A percentile compares a stretch with the other conserved stretches of the same genome.
Evolutionary conservation across 495 filamentous ascomycete genomes (phyloP).

Genomic region (Aspergillus cristatus): DNA sequence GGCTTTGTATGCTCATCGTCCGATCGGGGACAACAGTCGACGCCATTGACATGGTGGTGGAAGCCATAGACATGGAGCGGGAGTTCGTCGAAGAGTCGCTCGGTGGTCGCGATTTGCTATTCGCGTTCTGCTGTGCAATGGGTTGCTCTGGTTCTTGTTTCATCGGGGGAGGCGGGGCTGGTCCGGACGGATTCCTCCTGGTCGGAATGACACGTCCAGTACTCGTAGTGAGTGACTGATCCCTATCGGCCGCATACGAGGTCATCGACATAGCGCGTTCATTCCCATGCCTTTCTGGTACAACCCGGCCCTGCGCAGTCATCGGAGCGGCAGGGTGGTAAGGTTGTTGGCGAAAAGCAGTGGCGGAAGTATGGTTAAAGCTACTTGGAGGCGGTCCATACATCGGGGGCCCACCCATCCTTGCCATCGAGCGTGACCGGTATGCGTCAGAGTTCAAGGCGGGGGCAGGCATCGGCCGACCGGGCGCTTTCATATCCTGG

Average conservation of each 20-base stretch:
- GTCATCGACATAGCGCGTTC: conserved; percentile 95
- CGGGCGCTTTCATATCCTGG: conserved; percentile 37
- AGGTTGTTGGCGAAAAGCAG: conserved; percentile 65
- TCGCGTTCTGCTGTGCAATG: conserved; percentile 12
- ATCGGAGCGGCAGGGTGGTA: conserved; percentile 56
- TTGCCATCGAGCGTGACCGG: conserved; percentile 87
- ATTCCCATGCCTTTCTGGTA: conserved; percentile 77
- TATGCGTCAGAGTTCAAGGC: conserved; percentile 77
- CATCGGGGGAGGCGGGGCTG: conserved; percentile 16
- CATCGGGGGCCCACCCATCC: conserved; percentile 52
- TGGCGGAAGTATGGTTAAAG: conserved; percentile 59
- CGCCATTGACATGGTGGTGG: conserved; percentile 85
- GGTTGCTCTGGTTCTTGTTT: conserved; percentile 19
- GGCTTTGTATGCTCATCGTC: conserved; percentile 39
- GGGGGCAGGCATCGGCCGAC: conserved; percentile 47
- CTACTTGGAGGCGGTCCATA: conserved; percentile 56
- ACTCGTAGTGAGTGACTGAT: conserved; percentile 71
- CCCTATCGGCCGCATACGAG: conserved; percentile 67
- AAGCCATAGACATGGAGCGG: conserved; percentile 83
- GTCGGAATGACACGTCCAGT: conserved; percentile 81
- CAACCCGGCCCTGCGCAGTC: conserved; percentile 82
- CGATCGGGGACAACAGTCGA: conserved; percentile 57
- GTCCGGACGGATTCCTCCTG: conserved; percentile 48
- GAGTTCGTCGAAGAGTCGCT: conserved; percentile 38
- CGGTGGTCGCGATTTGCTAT: conserved; percentile 25